These are phyloP conservation scores for Vitis labrusca DNA, from an alignment of 164 flowering plant species.

Conservation along the genomic window DNA sequence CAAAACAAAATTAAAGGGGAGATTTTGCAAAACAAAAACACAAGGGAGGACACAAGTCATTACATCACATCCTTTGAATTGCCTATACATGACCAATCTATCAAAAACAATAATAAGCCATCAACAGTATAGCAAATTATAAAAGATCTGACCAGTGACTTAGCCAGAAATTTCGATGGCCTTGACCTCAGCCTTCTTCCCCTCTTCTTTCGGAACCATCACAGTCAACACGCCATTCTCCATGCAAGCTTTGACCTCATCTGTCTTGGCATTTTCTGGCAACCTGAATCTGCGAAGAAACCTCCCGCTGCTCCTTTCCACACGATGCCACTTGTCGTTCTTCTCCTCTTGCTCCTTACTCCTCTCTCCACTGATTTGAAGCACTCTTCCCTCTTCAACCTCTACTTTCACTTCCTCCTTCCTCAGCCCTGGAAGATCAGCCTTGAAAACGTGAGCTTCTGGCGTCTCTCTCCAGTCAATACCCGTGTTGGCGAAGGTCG, in stretches of 20 bases:
- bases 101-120: too few species aligned
- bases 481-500: constrained; percentile 12
- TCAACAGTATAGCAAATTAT: too few species aligned
- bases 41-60: too few species aligned
- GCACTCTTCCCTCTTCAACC: constrained; percentile 25
- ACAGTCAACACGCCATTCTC: constrained; percentile 23
- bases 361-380: constrained; percentile 32
- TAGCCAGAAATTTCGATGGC: constrained; percentile 23
- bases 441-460: constrained; percentile 17
- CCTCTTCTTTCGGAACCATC: constrained; percentile 24
- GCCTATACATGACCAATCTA: too few species aligned
- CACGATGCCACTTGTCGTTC: constrained; percentile 24
- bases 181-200: constrained; percentile 24
- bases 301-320: constrained; percentile 21
- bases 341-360: constrained; percentile 20
- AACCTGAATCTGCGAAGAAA: constrained; percentile 23
- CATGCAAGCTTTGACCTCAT: constrained; percentile 19
- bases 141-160: neutral
- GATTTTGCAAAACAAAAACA: too few species aligned
- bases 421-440: constrained; percentile 19
- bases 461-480: constrained; percentile 25
- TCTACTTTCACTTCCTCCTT: constrained; percentile 29
- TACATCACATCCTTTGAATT: too few species aligned
- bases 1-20: too few species aligned
- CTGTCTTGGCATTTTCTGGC: constrained; percentile 24